Evolutionary conservation across 495 filamentous ascomycete species (phyloP).

Genomic region (Glarea lozoyensis): DNA sequence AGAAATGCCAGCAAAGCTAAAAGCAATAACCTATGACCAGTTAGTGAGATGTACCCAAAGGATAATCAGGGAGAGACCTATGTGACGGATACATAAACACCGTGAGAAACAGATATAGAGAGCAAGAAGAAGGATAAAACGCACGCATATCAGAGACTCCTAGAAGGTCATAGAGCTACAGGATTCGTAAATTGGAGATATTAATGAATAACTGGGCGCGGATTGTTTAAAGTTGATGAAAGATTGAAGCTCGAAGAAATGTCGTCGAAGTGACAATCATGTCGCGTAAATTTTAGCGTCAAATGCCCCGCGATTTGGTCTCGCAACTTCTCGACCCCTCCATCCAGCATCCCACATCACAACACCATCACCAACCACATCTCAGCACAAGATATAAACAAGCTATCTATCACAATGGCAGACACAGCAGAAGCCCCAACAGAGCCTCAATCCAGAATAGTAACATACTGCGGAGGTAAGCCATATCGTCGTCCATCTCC

Average conservation of each 20-base stretch:
- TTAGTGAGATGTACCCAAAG: too few species aligned
- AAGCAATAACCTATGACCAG: too few species aligned
- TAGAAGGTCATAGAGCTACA: too few species aligned
- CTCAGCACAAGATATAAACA: not conserved
- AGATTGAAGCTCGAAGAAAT: not conserved
- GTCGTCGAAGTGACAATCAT: not conserved
- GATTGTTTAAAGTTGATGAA: not conserved
- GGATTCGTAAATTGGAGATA: too few species aligned
- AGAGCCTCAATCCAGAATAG: slow-evolving; percentile 54
- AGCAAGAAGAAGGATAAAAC: too few species aligned
- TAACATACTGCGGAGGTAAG: slow-evolving; percentile 78
- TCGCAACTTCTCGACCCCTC: not conserved
- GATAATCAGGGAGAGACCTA: too few species aligned
- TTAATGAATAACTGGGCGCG: too few species aligned
- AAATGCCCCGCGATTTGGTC: not conserved
- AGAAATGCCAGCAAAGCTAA: too few species aligned
- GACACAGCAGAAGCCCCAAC: slow-evolving; percentile 23
- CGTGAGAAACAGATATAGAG: too few species aligned
- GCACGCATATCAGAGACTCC: too few species aligned
- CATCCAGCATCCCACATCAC: not conserved
- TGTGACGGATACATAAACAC: too few species aligned
- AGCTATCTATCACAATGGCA: slow-evolving; percentile 23
- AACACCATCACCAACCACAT: not conserved
- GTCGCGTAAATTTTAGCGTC: not conserved
- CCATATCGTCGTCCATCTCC: slow-evolving; percentile 7